These are phyloP conservation scores for Phytophthora tentaculata DNA, from an alignment of 352 stramenopile species.

Conservation along the genomic window DNA sequence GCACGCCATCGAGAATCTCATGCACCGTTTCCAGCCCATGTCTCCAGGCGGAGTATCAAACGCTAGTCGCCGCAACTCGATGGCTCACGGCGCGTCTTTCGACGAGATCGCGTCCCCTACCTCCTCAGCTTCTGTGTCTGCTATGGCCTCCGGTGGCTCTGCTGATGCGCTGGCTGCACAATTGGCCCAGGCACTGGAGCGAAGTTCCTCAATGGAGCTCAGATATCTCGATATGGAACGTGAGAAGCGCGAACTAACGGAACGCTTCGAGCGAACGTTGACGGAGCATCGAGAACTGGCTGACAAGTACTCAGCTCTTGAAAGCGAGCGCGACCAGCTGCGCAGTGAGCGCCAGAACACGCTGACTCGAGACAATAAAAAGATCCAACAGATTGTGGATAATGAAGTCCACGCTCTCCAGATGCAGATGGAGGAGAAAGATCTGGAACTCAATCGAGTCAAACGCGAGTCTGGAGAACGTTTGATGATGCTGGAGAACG, in stretches of 20 bases:
- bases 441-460: constrained; percentile 70
- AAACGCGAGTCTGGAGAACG: constrained; percentile 81
- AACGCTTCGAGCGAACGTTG: constrained; percentile 68
- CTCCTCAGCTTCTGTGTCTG: constrained; percentile 35
- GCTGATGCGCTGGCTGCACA: constrained; percentile 57
- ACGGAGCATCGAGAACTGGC: constrained; percentile 55
- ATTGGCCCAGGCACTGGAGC: constrained; percentile 70
- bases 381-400: constrained; percentile 89
- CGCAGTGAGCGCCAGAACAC: constrained; percentile 75
- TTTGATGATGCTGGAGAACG: constrained; percentile 83
- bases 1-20: constrained; percentile 85
- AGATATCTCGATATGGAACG: constrained; percentile 77
- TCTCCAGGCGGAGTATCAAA: constrained; percentile 49
- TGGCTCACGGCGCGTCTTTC: constrained; percentile 53
- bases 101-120: constrained; percentile 55
- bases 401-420: constrained; percentile 79
- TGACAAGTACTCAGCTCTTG: constrained; percentile 52
- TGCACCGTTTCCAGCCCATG: constrained; percentile 74
- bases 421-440: constrained; percentile 81
- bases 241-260: constrained; percentile 77
- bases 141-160: constrained; percentile 42
- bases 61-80: constrained; percentile 34
- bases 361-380: constrained; percentile 85
- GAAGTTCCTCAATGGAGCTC: constrained; percentile 74
- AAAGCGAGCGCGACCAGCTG: constrained; percentile 77